phyloP scores from a whole-genome alignment of 1,284 basidiomycete genomes.

The Puccinia polysora region DNA sequence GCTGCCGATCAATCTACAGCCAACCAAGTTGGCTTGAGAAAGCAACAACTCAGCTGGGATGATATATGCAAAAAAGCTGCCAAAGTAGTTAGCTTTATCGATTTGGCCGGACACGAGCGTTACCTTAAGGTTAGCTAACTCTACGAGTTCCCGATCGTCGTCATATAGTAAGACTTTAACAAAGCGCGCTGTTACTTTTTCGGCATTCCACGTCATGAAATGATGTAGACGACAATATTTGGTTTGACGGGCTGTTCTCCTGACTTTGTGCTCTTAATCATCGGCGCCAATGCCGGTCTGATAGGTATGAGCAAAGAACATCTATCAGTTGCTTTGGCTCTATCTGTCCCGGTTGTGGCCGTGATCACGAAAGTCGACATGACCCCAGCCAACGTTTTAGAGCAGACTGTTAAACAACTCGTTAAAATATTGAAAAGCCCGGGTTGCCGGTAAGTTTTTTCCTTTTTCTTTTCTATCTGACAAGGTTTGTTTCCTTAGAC shows the following conservation, averaged over 20 bases:
- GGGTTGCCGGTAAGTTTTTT: constrained; percentile 68
- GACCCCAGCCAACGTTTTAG: constrained; percentile 86
- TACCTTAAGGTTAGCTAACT: constrained; percentile 62
- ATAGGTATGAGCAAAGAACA: constrained; percentile 97
- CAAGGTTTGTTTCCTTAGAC: too few species aligned
- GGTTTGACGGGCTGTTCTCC: constrained; percentile 89
- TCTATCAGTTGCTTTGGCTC: constrained; percentile 83
- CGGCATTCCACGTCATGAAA: background rate
- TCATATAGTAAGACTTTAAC: too few species aligned
- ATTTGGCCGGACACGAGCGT: constrained; percentile 83
- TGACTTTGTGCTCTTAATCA: constrained; percentile 91
- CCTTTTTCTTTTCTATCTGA: constrained; percentile 35
- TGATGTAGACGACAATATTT: constrained; percentile 79
- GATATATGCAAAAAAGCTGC: constrained; percentile 84
- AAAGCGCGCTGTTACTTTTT: too few species aligned
- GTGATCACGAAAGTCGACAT: constrained; percentile 71
- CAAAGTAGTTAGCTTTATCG: constrained; percentile 87
- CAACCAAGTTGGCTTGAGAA: constrained; percentile 54
- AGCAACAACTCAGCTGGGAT: constrained; percentile 83
- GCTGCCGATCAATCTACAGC: constrained; percentile 6
- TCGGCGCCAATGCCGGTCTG: constrained; percentile 86
- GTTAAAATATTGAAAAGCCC: constrained; percentile 88
- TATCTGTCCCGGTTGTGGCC: constrained; percentile 79
- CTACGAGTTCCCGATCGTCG: too few species aligned
- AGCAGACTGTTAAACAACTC: constrained; percentile 85